Conservation (phyloP, 2,329 filamentous ascomycete genomes). For the Colletotrichum magnum region DNA sequence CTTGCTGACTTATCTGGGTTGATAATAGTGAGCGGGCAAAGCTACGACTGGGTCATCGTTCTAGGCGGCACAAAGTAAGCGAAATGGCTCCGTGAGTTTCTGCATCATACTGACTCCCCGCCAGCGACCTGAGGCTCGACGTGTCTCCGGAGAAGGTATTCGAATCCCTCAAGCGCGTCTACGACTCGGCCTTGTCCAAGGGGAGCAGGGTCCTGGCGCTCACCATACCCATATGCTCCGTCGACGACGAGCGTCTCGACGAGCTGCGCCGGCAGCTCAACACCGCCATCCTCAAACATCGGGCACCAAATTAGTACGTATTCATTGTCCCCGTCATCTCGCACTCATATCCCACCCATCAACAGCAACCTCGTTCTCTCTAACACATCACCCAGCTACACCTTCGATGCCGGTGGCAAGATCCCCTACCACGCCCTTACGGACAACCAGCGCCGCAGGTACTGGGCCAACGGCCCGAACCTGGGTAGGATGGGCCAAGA, state of each 20-base stretch:
- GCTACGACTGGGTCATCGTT: constrained; percentile 73
- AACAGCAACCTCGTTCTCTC: too few relatives aligned
- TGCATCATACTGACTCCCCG: not conserved
- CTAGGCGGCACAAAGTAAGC: constrained; percentile 75
- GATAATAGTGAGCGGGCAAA: constrained; percentile 31
- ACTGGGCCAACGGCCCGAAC: constrained; percentile 76
- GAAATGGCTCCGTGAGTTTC: not conserved
- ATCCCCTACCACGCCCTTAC: constrained; percentile 68
- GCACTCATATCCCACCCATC: not conserved
- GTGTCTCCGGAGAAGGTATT: constrained; percentile 59
- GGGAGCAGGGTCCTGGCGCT: constrained; percentile 72
- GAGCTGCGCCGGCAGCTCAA: constrained; percentile 64
- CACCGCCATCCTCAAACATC: constrained; percentile 63
- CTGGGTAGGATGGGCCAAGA: constrained; percentile 70
- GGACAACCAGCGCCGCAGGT: constrained; percentile 58
- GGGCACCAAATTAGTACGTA: constrained; percentile 67
- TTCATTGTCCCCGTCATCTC: not conserved
- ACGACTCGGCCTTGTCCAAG: constrained; percentile 63
- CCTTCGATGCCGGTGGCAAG: constrained; percentile 64
- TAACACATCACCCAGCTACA: constrained; percentile 56
- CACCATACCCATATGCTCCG: constrained; percentile 70
- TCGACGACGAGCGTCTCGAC: constrained; percentile 47
- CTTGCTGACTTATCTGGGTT: too few relatives aligned
- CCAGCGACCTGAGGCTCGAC: constrained; percentile 65
- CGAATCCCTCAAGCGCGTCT: constrained; percentile 63